These are phyloP conservation scores for Celoporthe dispersa DNA, from an alignment of 2,329 filamentous ascomycete species.

Conservation along the genomic window DNA sequence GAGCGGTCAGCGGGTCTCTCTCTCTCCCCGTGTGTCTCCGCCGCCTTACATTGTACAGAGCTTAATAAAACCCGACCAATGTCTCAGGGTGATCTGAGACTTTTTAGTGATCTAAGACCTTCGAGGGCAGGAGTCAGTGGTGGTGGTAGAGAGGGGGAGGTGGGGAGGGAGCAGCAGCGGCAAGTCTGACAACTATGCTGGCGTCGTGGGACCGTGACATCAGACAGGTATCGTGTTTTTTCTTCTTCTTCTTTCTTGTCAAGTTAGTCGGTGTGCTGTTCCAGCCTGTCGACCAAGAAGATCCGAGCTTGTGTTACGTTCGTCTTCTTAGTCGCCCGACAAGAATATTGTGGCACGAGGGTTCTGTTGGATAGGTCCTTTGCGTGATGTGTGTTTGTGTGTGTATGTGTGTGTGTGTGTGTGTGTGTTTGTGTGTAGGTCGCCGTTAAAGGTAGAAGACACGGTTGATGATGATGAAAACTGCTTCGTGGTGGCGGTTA, in stretches of 20 bases:
- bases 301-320: background rate
- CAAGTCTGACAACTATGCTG: conserved; percentile 5
- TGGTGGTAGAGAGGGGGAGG: background rate
- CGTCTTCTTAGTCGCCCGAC: background rate
- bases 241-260: background rate
- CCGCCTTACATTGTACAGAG: conserved; percentile 18
- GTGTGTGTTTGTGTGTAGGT: background rate
- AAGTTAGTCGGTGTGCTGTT: background rate
- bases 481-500: background rate
- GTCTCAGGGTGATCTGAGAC: conserved; percentile 28
- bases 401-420: background rate
- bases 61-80: conserved; percentile 3
- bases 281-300: background rate
- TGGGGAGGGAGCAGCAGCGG: background rate
- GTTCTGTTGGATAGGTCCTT: background rate
- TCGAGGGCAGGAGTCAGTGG: background rate
- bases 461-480: background rate
- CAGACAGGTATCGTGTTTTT: background rate
- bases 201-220: conserved; percentile 6
- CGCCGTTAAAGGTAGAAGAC: background rate
- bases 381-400: background rate
- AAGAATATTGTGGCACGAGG: background rate
- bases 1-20: conserved; percentile 21
- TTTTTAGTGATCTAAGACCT: background rate
- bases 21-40: conserved; percentile 9